Evolutionary conservation across 495 filamentous ascomycete genomes (phyloP).

Genomic region (Talaromyces nanjingensis): DNA sequence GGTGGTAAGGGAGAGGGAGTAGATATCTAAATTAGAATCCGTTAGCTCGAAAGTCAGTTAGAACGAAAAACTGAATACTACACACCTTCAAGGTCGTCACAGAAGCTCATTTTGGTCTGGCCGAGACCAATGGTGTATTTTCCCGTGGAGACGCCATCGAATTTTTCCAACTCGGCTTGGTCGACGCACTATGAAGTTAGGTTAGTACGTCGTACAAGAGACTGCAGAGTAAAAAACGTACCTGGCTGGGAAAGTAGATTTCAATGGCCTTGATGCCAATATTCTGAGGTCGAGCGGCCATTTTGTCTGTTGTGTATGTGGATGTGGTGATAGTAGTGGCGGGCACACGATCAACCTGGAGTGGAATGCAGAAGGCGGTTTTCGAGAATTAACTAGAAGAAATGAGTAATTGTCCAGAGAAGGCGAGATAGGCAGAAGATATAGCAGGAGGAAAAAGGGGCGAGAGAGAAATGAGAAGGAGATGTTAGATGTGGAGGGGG

Average conservation of each 20-base stretch:
- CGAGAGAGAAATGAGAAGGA: neutral
- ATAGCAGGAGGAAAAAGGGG: neutral
- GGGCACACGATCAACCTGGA: conserved; percentile 1
- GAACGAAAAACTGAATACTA: conserved; percentile 7
- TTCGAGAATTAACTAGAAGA: neutral
- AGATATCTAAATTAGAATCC: conserved; percentile 65
- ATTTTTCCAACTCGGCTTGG: conserved; percentile 92
- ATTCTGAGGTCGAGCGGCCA: conserved; percentile 88
- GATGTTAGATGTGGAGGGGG: neutral
- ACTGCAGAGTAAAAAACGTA: conserved; percentile 34
- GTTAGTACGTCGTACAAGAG: conserved; percentile 15
- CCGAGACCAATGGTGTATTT: conserved; percentile 99
- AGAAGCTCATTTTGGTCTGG: conserved; percentile 99
- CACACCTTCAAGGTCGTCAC: conserved; percentile 95
- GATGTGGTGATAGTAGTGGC: neutral
- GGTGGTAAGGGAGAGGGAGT: conserved; percentile 88
- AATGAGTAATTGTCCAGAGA: neutral
- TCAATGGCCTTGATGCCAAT: conserved; percentile 99
- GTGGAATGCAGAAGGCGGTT: neutral
- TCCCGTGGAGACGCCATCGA: conserved; percentile 88
- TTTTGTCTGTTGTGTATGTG: conserved; percentile 21
- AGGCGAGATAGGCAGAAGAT: neutral
- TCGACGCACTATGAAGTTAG: conserved; percentile 72
- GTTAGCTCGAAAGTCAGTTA: neutral
- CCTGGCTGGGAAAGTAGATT: conserved; percentile 96